Base-by-base conservation (phyloP, 1,284 basidiomycete species). In the Porodaedalea pini region DNA sequence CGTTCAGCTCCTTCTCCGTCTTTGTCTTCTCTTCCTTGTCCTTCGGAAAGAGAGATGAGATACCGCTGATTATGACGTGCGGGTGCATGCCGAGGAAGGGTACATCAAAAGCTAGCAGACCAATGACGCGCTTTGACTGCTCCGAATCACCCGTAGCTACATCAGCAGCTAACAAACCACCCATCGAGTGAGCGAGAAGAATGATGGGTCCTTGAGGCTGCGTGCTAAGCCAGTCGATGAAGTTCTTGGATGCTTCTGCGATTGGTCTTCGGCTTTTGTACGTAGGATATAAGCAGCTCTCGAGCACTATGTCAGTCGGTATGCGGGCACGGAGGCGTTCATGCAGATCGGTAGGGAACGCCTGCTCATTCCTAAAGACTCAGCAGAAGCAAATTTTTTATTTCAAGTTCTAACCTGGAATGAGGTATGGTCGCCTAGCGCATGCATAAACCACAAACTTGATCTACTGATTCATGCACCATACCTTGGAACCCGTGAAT, bases 71-170 rank as follows among this genome's bases (percentile, higher is more conserved):
- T 5, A 82, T 75, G 47, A 83, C 81, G 62, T 82, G 81, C 0
- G 81, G 81, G 61, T 83, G 81, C 75, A 82, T 78, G 7, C 80
- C 81, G 15, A 83, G 74, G 61, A 74, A 82, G 10, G 81, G 81
- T 1, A 76, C 78, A 64, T 83, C 81, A 62, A 81, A 81, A 3
- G 78, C 78, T 11, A 82, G 63, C 25, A 83, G 66, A n/a, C 78
- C 81, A 3, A 81, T 66, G 45, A 82, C 77, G 3, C 78, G 74
- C 41, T 68, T 70, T 0, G 73, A 69, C 17, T 56, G 43, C 1
- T 32, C 11, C 2, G 72, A 75, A 8, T 65, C 53, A 61, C 75
- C 68, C 0, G 74, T 78, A 0, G 77, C 79, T 2, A 80, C 80
- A 47, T 82, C 80, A 3, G 79, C 80, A 3, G 77, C 79, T 1